phyloP scores from a whole-genome alignment of 1,284 basidiomycete genomes.

The Agaricales sp. region DNA sequence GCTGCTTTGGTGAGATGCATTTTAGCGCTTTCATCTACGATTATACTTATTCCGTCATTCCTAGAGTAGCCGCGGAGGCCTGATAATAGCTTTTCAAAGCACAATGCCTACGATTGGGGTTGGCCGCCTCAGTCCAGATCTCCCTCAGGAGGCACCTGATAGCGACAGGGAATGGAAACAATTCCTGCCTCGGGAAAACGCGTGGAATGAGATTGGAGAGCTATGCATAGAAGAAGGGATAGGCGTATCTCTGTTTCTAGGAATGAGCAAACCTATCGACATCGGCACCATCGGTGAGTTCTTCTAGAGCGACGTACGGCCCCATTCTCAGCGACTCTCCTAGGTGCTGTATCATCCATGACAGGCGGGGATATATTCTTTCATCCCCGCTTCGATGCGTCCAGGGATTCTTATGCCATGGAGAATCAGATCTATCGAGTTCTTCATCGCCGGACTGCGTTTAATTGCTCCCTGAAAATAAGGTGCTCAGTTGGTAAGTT shows the following conservation, averaged over 20 bases:
- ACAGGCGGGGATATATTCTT: constrained; percentile 95
- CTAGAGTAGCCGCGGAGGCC: constrained; percentile 76
- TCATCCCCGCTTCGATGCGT: constrained; percentile 80
- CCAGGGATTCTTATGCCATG: constrained; percentile 60
- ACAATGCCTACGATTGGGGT: constrained; percentile 73
- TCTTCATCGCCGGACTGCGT: constrained; percentile 66
- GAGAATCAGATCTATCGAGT: constrained; percentile 68
- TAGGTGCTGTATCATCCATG: constrained; percentile 57
- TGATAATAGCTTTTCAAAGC: constrained; percentile 76
- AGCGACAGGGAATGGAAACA: constrained; percentile 68
- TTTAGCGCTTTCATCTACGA: constrained; percentile 8
- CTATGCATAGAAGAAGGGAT: constrained; percentile 87
- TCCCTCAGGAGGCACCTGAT: constrained; percentile 71
- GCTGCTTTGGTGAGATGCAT: constrained; percentile 53
- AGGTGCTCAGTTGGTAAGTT: constrained; percentile 76
- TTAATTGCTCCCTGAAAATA: constrained; percentile 75
- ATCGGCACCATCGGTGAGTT: constrained; percentile 74
- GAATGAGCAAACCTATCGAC: constrained; percentile 79
- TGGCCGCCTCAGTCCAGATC: constrained; percentile 48
- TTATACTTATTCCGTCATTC: constrained; percentile 4
- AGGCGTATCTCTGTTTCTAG: constrained; percentile 86
- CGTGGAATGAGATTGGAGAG: constrained; percentile 79
- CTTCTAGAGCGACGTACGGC: constrained; percentile 2
- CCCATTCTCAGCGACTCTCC: constrained; percentile 4
- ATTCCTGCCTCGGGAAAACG: constrained; percentile 65